A percentile compares a stretch with the other conserved stretches of the same genome.
These are phyloP conservation scores for Eragrostis nindensis DNA, from an alignment of 176 grass and related monocot species.

Conservation along the genomic window DNA sequence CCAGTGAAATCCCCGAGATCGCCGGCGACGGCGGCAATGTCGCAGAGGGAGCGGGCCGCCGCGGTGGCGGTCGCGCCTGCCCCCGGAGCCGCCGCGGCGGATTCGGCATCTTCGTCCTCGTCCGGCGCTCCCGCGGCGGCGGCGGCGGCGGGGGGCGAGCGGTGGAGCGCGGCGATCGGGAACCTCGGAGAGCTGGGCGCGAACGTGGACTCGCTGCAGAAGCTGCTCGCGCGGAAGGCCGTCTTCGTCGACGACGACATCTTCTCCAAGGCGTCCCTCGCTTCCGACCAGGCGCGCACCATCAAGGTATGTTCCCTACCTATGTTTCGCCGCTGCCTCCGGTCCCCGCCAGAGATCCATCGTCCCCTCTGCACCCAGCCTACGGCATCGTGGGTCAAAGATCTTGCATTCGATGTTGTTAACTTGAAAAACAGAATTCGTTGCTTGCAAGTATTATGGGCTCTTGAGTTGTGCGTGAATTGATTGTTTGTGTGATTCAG, in stretches of 20 bases:
- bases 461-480: background rate
- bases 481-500: background rate
- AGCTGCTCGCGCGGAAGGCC: slow-evolving; percentile 72
- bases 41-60: slow-evolving; percentile 44
- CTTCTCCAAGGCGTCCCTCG: slow-evolving; percentile 83
- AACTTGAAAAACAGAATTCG: background rate
- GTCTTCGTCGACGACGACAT: slow-evolving; percentile 91
- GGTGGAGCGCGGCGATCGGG: slow-evolving; percentile 73
- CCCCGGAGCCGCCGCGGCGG: background rate
- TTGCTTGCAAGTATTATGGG: background rate
- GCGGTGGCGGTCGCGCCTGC: background rate
- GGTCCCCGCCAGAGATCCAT: background rate
- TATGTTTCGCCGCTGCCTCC: background rate
- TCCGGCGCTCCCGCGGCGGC: background rate
- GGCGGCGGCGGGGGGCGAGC: slow-evolving; percentile 48
- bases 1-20: background rate
- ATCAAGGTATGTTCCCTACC: slow-evolving; percentile 64
- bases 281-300: slow-evolving; percentile 80
- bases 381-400: background rate
- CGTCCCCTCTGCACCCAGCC: background rate
- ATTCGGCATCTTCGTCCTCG: background rate
- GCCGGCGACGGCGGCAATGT: slow-evolving; percentile 24
- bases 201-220: slow-evolving; percentile 83
- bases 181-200: slow-evolving; percentile 77
- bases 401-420: background rate